Conservation (phyloP, 2,329 filamentous ascomycete genomes). For the Aspergillus sp. region DNA sequence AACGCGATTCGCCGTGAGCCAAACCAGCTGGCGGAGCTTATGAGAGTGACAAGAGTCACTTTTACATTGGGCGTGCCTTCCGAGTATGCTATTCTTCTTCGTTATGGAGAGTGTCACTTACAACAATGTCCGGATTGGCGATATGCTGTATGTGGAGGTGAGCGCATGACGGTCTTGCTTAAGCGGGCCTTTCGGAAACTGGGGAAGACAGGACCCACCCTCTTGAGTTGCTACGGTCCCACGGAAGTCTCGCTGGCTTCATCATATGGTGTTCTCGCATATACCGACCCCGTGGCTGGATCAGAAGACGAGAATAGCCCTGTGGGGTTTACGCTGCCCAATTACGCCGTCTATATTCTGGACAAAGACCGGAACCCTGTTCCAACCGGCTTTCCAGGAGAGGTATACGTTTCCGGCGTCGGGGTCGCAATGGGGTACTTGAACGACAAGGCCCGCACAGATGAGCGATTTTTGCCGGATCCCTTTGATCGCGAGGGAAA, state of each 20-base stretch:
- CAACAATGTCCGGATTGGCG: not conserved
- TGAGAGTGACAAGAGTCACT: not conserved
- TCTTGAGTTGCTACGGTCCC: not conserved
- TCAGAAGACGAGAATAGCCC: not conserved
- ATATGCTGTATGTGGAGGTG: not conserved
- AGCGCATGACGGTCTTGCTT: not conserved
- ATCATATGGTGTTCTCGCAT: not conserved
- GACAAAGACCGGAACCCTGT: not conserved
- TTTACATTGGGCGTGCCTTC: not conserved
- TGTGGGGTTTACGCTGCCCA: not conserved
- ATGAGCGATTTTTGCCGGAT: not conserved
- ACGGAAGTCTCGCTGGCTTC: not conserved
- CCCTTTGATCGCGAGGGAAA: not conserved
- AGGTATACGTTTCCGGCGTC: not conserved
- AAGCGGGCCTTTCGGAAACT: not conserved
- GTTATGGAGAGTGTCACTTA: not conserved
- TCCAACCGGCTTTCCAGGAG: not conserved
- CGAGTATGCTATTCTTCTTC: not conserved
- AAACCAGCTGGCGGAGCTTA: not conserved
- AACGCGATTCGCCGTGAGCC: not conserved
- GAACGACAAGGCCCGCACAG: not conserved
- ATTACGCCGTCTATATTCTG: not conserved
- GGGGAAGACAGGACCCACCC: not conserved
- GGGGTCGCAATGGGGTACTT: not conserved
- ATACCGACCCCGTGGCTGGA: not conserved